Base-by-base conservation (phyloP, 2,329 filamentous ascomycete species). In the Chaetomium sp. region DNA sequence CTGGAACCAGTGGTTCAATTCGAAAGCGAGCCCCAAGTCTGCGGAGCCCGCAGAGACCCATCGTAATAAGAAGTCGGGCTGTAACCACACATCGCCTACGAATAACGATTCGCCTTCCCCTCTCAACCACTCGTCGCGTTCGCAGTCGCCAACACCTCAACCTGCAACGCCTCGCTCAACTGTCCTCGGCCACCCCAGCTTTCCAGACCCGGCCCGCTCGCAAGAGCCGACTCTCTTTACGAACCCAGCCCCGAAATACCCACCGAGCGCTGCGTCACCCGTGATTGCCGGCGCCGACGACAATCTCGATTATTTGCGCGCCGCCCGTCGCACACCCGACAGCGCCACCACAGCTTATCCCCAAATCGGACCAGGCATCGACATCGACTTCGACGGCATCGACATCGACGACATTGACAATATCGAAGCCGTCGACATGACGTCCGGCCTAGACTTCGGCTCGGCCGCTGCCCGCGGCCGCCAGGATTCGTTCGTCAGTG, bases 401-500 rank as follows among this genome's bases (percentile, higher is more conserved):
- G 71, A 77, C 71, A 35, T 72, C 73, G 71, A 79, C 33, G 31
- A 38, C 61, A 87, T 29, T 47, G 54, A 57, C 33, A 21, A 38
- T 60, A 87, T 29, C 49, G 54, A 57, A 47, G 31, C 27, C 54
- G 54, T 50, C 78, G 75, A 82, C 61, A 87, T 88, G 83, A 87
- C 86, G 70, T 84, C 85, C 70, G 84, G 84, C 71, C 81, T 83
- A 63, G 78, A 81, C 68, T 82, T 86, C 72, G 85, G 88, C 77
- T 78, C 82, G 78, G 81, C 82, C 75, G 80, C 85, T 78, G 79
- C 82, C 77, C 85, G 83, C 74, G 80, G 76, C 75, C 83, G 85
- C 70, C 84, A 88, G 75, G 86, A 88, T 78, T 89, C 86, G 61
- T 88, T 89, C 75, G 84, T 86, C 75, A 86, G 84, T 78, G 83